These are phyloP conservation scores for Streptanthus diversifolius DNA, from an alignment of 345 rosid genomes.

Conservation along the genomic window DNA sequence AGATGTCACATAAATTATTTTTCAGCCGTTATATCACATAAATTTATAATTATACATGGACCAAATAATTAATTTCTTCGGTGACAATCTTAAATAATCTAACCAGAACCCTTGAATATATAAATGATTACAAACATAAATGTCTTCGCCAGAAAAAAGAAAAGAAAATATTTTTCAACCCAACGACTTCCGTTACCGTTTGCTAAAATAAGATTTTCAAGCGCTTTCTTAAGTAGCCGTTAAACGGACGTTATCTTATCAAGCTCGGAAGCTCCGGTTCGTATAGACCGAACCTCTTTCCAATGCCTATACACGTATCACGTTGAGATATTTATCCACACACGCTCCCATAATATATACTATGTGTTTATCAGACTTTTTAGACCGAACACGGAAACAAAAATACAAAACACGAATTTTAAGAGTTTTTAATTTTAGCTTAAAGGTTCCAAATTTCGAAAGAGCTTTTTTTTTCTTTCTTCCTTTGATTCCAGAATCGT, in stretches of 20 bases:
- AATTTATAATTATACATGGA: not conserved
- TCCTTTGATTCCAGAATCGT: not conserved
- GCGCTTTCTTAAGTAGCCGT: constrained; percentile 9
- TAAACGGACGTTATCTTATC: constrained; percentile 26
- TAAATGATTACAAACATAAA: not conserved
- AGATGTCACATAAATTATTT: not conserved
- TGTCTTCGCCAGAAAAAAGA: too few species aligned
- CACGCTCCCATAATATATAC: constrained; percentile 28
- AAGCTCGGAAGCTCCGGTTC: constrained; percentile 23
- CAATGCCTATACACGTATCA: not conserved
- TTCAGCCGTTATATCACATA: not conserved
- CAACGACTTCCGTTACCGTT: constrained; percentile 12
- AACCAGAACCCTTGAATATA: not conserved
- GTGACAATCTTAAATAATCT: constrained; percentile 2
- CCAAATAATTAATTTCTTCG: not conserved
- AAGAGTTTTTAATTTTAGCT: constrained; percentile 18
- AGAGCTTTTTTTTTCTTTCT: not conserved
- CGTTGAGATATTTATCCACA: constrained; percentile 14
- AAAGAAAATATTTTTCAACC: not conserved
- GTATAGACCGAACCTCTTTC: constrained; percentile 10
- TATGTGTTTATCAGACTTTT: constrained; percentile 12
- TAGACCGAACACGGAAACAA: constrained; percentile 17
- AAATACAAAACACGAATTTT: constrained; percentile 3
- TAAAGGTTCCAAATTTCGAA: constrained; percentile 23
- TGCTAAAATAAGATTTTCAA: too few species aligned